Percentiles rank a stretch among this genome's conserved stretches.
phyloP scores from a whole-genome alignment of 257 asterid genomes.

The Solanum ossicruentum region DNA sequence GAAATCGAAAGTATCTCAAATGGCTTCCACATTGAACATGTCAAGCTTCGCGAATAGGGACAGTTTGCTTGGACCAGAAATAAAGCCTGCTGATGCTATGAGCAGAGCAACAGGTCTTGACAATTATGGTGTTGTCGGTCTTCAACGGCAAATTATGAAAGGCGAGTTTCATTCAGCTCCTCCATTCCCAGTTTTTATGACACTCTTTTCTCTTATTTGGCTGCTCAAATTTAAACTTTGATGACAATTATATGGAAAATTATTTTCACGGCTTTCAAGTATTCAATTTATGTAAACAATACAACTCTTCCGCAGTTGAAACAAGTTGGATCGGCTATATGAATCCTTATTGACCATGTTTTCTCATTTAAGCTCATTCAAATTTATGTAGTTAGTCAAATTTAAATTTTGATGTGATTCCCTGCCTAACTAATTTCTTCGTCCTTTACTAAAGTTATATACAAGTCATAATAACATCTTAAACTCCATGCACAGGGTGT shows the following conservation, averaged over 20 bases:
- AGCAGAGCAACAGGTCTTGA: constrained; percentile 72
- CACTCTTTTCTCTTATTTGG: background rate
- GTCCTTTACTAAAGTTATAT: background rate
- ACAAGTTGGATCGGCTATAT: background rate
- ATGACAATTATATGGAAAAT: background rate
- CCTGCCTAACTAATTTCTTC: background rate
- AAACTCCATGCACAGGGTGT: background rate
- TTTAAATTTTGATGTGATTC: background rate
- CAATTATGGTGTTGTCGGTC: constrained; percentile 74
- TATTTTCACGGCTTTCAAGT: background rate
- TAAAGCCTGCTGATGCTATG: constrained; percentile 74
- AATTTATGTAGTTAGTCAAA: background rate
- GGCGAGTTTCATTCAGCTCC: constrained; percentile 31
- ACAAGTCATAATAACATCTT: background rate
- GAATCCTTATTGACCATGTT: background rate
- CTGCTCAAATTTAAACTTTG: background rate
- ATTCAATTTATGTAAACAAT: background rate
- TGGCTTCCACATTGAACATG: constrained; percentile 84
- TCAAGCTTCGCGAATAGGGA: constrained; percentile 82
- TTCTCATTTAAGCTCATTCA: background rate
- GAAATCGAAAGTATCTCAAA: constrained; percentile 65
- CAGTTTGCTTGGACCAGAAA: constrained; percentile 92
- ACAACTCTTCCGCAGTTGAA: background rate
- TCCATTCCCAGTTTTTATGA: background rate
- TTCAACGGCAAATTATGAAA: constrained; percentile 89